Evolutionary conservation across 192 early-diverging fungal genomes (phyloP).

Genomic region (Coemansia sp.): DNA sequence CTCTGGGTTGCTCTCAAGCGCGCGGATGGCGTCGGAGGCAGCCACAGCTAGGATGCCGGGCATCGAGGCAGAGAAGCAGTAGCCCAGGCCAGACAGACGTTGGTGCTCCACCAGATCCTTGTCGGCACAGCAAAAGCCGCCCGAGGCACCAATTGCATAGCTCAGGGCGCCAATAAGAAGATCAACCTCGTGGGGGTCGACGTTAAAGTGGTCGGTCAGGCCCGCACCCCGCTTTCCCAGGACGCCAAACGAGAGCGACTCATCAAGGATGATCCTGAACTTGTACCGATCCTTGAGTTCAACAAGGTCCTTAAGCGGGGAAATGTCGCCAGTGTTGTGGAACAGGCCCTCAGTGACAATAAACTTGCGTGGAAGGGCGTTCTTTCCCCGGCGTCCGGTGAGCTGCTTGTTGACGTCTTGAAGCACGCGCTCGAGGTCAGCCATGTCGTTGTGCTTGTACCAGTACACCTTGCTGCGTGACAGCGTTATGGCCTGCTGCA

Average conservation of each 20-base stretch:
- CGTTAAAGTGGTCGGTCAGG: slow-evolving; percentile 76
- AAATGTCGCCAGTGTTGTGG: slow-evolving; percentile 83
- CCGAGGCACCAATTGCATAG: slow-evolving; percentile 73
- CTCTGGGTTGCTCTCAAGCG: slow-evolving; percentile 32
- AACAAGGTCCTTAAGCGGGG: slow-evolving; percentile 75
- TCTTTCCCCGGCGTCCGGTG: slow-evolving; percentile 62
- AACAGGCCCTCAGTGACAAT: slow-evolving; percentile 93
- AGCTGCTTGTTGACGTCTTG: slow-evolving; percentile 70
- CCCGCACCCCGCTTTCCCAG: slow-evolving; percentile 86
- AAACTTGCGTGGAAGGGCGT: slow-evolving; percentile 82
- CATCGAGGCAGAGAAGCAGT: slow-evolving; percentile 92
- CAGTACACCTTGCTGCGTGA: slow-evolving; percentile 87
- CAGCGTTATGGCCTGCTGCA: slow-evolving; percentile 86
- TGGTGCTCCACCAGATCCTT: slow-evolving; percentile 89
- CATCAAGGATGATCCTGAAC: slow-evolving; percentile 93
- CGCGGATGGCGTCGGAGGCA: slow-evolving; percentile 75
- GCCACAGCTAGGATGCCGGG: slow-evolving; percentile 90
- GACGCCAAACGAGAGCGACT: slow-evolving; percentile 85
- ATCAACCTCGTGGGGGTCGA: slow-evolving; percentile 76
- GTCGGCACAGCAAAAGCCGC: slow-evolving; percentile 90
- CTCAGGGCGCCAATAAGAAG: slow-evolving; percentile 85
- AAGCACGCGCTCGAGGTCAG: slow-evolving; percentile 85
- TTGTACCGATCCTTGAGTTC: slow-evolving; percentile 94
- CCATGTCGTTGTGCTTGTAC: slow-evolving; percentile 97
- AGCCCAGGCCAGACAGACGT: slow-evolving; percentile 83